These are phyloP conservation scores for Termitomyces sp. DNA, from an alignment of 768 basidiomycete genomes.

Conservation along the genomic window DNA sequence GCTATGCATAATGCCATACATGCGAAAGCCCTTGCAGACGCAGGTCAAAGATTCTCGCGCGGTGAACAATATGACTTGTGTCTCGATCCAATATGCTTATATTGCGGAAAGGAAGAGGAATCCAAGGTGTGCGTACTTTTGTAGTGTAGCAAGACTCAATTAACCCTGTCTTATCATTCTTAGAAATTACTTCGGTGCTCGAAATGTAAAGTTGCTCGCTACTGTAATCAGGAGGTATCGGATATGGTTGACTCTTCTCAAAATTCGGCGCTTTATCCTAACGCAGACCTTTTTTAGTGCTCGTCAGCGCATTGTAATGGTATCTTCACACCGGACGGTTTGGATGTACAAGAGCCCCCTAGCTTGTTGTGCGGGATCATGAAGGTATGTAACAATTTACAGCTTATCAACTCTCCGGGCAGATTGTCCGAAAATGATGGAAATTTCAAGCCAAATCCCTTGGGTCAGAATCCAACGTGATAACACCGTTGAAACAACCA, in stretches of 20 bases:
- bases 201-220: conserved; percentile 1
- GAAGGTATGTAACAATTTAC: not conserved
- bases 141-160: not conserved
- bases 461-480: conserved; percentile 8
- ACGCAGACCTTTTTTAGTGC: conserved; percentile 7
- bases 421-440: not conserved
- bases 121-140: not conserved
- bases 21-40: not conserved
- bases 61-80: not conserved
- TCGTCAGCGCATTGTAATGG: not conserved
- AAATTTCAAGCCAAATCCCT: not conserved
- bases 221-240: conserved; percentile 5
- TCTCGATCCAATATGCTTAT: not conserved
- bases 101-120: not conserved
- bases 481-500: conserved; percentile 3
- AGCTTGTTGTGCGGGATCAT: not conserved
- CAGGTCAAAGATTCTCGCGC: not conserved
- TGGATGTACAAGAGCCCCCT: not conserved
- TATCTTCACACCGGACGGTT: not conserved
- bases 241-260: not conserved
- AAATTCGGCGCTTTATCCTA: not conserved
- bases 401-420: not conserved
- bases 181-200: conserved; percentile 7
- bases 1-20: not conserved
- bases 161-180: not conserved